phyloP scores from a whole-genome alignment of 2,329 filamentous ascomycete genomes.

The Reticulascus tulasneorum region DNA sequence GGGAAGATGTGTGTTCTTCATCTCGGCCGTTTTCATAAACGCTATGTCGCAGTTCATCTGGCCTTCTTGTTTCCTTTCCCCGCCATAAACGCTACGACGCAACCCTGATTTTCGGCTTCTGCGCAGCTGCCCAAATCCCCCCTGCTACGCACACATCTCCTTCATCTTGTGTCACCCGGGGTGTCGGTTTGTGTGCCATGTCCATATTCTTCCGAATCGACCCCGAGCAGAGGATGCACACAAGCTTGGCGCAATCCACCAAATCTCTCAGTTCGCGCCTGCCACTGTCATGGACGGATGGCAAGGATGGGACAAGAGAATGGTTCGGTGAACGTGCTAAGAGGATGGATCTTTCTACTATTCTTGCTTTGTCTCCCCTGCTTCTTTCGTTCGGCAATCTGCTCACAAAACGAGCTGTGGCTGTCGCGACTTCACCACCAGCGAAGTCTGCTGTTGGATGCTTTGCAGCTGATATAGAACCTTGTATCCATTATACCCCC shows the following conservation, averaged over 20 bases:
- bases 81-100: no score
- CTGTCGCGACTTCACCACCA: conserved; percentile 11
- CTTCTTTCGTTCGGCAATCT: conserved; percentile 13
- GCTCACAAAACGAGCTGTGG: conserved; percentile 10
- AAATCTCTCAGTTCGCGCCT: no score
- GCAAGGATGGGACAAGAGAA: conserved; percentile 3
- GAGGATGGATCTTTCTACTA: no score
- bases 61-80: no score
- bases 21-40: conserved; percentile 9
- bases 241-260: conserved; percentile 4
- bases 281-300: conserved; percentile 5
- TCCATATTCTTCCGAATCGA: conserved; percentile 8
- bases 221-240: conserved; percentile 3
- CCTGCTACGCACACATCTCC: conserved; percentile 9
- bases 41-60: no score
- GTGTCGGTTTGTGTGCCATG: conserved; percentile 6
- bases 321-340: no score
- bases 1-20: conserved; percentile 7
- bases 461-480: not conserved
- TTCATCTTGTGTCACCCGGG: conserved; percentile 8
- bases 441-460: no score
- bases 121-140: conserved; percentile 9
- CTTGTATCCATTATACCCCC: no score
- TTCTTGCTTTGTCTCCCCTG: no score
- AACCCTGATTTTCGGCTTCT: no score